Percentiles rank a stretch among this genome's conserved stretches.
Conservation (phyloP, 2,329 filamentous ascomycete species). For the Exophiala sp. region DNA sequence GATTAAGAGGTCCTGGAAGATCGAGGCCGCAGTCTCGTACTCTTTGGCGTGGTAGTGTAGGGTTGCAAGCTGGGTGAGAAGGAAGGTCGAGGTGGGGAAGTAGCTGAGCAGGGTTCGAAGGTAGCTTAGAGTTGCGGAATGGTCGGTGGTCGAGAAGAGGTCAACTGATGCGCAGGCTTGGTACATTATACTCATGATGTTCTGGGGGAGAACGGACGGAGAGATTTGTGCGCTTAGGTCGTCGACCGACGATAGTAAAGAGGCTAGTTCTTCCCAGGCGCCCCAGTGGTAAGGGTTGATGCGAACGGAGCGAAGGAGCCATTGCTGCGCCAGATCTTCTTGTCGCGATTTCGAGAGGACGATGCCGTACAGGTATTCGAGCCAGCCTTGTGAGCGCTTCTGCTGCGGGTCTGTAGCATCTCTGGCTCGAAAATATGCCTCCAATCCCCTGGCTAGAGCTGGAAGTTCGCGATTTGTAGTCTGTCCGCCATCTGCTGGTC, state of each 20-base stretch:
- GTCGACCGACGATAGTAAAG: slow-evolving; percentile 72
- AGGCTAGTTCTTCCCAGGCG: slow-evolving; percentile 88
- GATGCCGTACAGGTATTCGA: slow-evolving; percentile 81
- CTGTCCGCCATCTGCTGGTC: slow-evolving; percentile 81
- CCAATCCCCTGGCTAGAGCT: slow-evolving; percentile 69
- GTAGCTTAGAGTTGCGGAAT: slow-evolving; percentile 20
- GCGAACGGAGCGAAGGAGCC: slow-evolving; percentile 83
- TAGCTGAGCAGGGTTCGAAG: slow-evolving; percentile 66
- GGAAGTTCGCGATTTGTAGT: slow-evolving; percentile 82
- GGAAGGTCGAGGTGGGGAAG: slow-evolving; percentile 83
- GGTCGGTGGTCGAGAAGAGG: slow-evolving; percentile 71
- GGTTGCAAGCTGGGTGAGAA: slow-evolving; percentile 84
- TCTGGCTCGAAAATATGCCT: slow-evolving; percentile 74
- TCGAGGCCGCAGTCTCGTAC: slow-evolving; percentile 60
- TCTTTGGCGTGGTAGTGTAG: slow-evolving; percentile 87
- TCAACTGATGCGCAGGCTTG: slow-evolving; percentile 87
- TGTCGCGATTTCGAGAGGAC: slow-evolving; percentile 88
- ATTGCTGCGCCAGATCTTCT: slow-evolving; percentile 76
- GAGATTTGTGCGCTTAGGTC: slow-evolving; percentile 58
- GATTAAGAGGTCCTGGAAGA: slow-evolving; percentile 66
- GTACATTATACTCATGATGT: slow-evolving; percentile 92
- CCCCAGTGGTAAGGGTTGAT: slow-evolving; percentile 95
- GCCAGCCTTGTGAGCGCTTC: slow-evolving; percentile 68
- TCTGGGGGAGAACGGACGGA: slow-evolving; percentile 62
- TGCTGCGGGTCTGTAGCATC: slow-evolving; percentile 25